These are phyloP conservation scores for Melastoma malabathricum DNA, from an alignment of 345 rosid species.

Conservation along the genomic window DNA sequence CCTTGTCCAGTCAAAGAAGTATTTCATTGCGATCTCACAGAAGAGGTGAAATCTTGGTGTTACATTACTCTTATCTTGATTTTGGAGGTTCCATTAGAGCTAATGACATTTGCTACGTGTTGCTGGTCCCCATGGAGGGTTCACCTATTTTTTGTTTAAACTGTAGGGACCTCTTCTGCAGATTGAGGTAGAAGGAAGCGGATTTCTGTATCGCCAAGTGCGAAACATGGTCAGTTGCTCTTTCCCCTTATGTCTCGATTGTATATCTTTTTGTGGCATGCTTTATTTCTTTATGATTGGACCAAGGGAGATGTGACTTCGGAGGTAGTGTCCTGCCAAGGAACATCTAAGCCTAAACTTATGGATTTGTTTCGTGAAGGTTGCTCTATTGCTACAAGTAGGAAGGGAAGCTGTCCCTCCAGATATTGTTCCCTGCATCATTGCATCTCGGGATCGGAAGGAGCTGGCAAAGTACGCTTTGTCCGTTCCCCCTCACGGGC, in stretches of 20 bases:
- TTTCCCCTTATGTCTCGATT: neutral
- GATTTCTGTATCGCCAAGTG: constrained; percentile 82
- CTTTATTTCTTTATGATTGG: no score
- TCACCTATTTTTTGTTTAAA: constrained; percentile 6
- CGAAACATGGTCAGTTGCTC: constrained; percentile 61
- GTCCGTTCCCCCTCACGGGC: constrained; percentile 73
- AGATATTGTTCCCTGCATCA: constrained; percentile 45
- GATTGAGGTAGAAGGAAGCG: constrained; percentile 86
- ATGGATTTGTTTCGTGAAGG: constrained; percentile 27
- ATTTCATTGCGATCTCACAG: constrained; percentile 41
- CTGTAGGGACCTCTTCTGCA: constrained; percentile 61
- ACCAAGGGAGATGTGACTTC: no score
- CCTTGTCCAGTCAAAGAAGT: constrained; percentile 65
- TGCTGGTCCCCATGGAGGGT: no score
- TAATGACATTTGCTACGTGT: no score
- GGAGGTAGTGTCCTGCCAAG: neutral
- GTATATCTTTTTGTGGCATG: neutral
- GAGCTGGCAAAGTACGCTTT: constrained; percentile 64
- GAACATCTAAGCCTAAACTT: neutral
- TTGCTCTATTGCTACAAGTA: constrained; percentile 66
- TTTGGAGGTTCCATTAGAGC: constrained; percentile 1
- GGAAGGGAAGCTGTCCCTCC: constrained; percentile 80
- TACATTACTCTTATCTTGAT: constrained; percentile 2
- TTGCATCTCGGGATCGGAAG: constrained; percentile 54
- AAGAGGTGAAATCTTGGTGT: constrained; percentile 38